These are phyloP conservation scores for Zymoseptoria crescenta DNA, from an alignment of 2,329 filamentous ascomycete species.

Conservation along the genomic window DNA sequence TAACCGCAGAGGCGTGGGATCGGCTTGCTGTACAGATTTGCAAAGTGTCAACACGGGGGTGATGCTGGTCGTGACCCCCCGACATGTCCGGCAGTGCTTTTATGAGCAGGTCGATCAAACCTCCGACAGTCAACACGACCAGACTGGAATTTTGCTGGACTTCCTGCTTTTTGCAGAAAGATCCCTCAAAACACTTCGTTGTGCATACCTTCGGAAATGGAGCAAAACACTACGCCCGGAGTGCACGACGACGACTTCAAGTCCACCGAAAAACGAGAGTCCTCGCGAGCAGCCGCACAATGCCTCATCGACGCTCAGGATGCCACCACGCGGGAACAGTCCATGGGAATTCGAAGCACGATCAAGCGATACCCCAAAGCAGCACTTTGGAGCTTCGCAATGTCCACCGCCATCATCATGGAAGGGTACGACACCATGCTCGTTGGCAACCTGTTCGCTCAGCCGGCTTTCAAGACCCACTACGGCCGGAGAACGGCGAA, in stretches of 20 bases:
- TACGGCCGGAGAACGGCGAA: conserved; percentile 31
- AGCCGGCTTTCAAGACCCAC: conserved; percentile 22
- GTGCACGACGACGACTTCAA: not conserved
- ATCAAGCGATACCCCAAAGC: conserved; percentile 3
- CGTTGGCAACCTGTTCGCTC: conserved; percentile 29
- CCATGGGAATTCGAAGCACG: not conserved
- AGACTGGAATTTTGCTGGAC: not conserved
- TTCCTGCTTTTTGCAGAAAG: not conserved
- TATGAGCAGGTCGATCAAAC: too few species aligned
- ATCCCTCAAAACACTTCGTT: not conserved
- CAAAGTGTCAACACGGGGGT: not conserved
- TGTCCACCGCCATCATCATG: conserved; percentile 38
- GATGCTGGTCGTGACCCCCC: not conserved
- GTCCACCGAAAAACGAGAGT: not conserved
- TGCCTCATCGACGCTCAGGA: not conserved
- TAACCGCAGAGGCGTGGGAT: not conserved
- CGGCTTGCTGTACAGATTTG: too few species aligned
- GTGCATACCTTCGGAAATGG: not conserved
- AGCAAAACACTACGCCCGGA: not conserved
- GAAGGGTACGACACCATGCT: conserved; percentile 46
- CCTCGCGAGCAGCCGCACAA: not conserved
- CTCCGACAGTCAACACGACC: too few species aligned
- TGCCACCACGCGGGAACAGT: not conserved
- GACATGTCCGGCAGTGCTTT: not conserved
- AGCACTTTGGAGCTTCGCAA: not conserved